Base-by-base conservation (phyloP, 768 basidiomycete genomes). In the Leccinum truebloodii region DNA sequence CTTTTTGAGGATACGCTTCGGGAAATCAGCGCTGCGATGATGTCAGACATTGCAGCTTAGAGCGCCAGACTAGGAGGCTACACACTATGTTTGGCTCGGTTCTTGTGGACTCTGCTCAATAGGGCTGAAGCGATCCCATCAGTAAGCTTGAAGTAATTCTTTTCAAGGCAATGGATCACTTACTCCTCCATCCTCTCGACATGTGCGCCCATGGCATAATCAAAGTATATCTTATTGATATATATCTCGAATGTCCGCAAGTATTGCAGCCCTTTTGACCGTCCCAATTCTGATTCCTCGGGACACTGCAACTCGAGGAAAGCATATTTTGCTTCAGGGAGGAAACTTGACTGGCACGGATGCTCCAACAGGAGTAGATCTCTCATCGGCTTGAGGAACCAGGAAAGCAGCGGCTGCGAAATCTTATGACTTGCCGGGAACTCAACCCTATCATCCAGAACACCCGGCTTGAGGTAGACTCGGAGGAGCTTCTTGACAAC, bases 221-320 rank as follows among this genome's bases (percentile, higher is more conserved):
- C 32, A 13, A 34, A 34, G 32, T 34, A 34, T 34, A 34, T 34
- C 32, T 5, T 58, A 30, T 58, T 49, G 20, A 59, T 26, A n/a
- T 54, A 59, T 26, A 55, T 49, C 37, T 59, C 58, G 34, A 59
- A 59, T 5, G 58, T 59, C n/a, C 24, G 41, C 9, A 41, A 59
- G 26, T 54, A 59, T 37, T 59, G 52, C 5, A 49, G 10, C n/a
- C 34, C 51, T 8, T 59, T 16, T 4, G 8, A 22, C 24, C 3
- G 24, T 24, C 46, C 44, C 13, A 55, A 37, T 13, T 55, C 39
- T 2, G 41, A 49, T 9, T 55, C 46, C 35, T 59, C 53, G 3
- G 34, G 13, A 53, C 46, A 59, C 34, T 49, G 14, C 10, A 59
- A n/a, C 34, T 37, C 46, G 30, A 54, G 44, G 26, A 59, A 59